Evolutionary conservation across 2,329 filamentous ascomycete genomes (phyloP).

Genomic region (Fusarium succisae): DNA sequence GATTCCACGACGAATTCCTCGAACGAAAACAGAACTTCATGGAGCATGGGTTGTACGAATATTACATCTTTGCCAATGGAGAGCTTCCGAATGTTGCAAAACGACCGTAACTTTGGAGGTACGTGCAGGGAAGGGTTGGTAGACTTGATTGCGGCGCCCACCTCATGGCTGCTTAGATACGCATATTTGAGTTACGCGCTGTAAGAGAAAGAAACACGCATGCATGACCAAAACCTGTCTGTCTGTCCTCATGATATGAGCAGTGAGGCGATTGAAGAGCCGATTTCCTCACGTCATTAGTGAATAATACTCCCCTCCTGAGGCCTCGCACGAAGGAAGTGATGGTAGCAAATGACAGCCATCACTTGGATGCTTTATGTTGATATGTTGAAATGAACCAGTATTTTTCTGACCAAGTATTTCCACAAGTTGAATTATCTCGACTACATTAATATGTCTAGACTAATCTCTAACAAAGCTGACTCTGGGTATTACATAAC

Average conservation of each 20-base stretch:
- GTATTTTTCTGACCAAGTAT: neutral
- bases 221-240: constrained; percentile 27
- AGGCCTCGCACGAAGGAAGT: neutral
- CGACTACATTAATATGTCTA: neutral
- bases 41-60: constrained; percentile 36
- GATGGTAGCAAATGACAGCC: neutral
- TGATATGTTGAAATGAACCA: neutral
- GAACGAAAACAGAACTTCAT: constrained; percentile 27
- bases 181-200: constrained; percentile 42
- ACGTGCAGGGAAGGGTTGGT: constrained; percentile 24
- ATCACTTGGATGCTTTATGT: neutral
- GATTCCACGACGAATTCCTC: constrained; percentile 38
- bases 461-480: neutral
- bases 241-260: neutral
- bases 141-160: constrained; percentile 23
- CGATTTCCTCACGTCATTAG: neutral
- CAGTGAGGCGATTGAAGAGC: neutral
- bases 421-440: neutral
- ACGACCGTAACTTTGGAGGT: constrained; percentile 13
- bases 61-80: constrained; percentile 31
- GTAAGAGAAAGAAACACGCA: constrained; percentile 38
- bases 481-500: neutral
- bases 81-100: constrained; percentile 27
- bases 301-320: no score
- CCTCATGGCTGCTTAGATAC: constrained; percentile 41